Base-by-base conservation (phyloP, 2,329 filamentous ascomycete species). In the Cladophialophora psammophila region DNA sequence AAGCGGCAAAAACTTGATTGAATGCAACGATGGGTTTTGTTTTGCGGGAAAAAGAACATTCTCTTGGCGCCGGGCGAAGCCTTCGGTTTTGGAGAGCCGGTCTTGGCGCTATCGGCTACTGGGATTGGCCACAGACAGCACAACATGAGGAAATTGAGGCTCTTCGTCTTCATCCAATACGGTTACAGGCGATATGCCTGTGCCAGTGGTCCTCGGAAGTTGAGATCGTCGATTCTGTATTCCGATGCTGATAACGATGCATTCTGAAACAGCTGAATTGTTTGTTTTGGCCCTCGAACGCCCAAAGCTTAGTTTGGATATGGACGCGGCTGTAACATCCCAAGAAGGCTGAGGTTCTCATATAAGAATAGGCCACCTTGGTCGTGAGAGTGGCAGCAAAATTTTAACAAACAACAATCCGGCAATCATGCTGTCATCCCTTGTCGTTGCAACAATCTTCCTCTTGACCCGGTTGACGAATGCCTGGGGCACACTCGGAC, bases 391-490 rank as follows among this genome's bases (percentile, higher is more conserved):
- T 13, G 32, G 18, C 6, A n/a, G 18, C 15, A 10, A 53, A 10
- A 20, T 13, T 32, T 32, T 20, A 15, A 31, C 20, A 13, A 13
- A 31, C 32, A 40, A 36, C 3, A 26, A 13, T n/a, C 34, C 12
- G 10, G 34, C 34, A 50, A 38, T 18, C 45, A 61, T 61, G 62
- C 26, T 35, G 52, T 95, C 98, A 84, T 92, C 92, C 66, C 88
- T 86, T 0, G 98, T 98, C 76, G 92, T 99, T 71, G 83, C 98
- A 60, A 94, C 94, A 0, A 94, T 95, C 1, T 96, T 92, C 78
- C 94, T 94, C 48, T 80, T 98, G 80, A 98, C 98, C 80, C 77
- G 97, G 78, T 80, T 98, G 74, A 91, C 93, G 52, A 82, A 83
- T 75, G 68, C 82, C 7, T 87, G 85, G 85, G 84, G 85, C n/a